Evolutionary conservation across 768 basidiomycete species (phyloP), one percentile per base, ranked within the genome.

Genomic region (Udeniomyces megalosporus): DNA sequence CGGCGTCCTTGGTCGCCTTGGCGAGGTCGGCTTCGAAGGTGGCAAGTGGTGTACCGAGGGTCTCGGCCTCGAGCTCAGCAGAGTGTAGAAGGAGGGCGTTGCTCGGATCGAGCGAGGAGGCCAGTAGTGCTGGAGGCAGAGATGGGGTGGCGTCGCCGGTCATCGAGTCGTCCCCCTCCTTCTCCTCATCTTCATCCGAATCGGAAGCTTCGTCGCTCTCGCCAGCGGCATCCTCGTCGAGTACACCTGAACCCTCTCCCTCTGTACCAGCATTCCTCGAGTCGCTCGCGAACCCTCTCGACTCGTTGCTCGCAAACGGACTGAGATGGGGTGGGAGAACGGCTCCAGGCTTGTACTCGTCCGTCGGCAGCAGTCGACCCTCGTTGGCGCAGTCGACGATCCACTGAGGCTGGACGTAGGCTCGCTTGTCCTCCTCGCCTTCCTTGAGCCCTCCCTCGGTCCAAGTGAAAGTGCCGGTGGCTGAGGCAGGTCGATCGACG

Each of bases 401-500:
- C 95, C 95, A 97, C 73, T 97, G 93, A 12, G 95, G 95, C 73
- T 97, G 95, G 20, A 97, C 80, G 72, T 86, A 88, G 70, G 87
- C 89, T 69, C 90, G 80, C 71, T 81, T 81, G 48, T 78, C 74
- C 42, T 82, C 78, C 47, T 22, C 24, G 7, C 79, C 77, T 67
- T 83, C 81, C 67, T 80, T 79, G 67, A 84, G 81, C 57, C 62
- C 58, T 29, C 50, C 67, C 60, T 58, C 58, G 28, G 28, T 29
- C 61, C 65, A 70, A 42, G 26, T 47, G 26, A 64, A 68, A 7
- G 74, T 24, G 24, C 68, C 56, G n/a, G 70, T 68, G 2, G 68
- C 66, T 12, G 72, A 70, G 35, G 81, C 66, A 1, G 95, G 93
- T 48, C 95, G 80, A 72, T 99, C 95, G 68, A 95, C 84, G 68